Base-by-base conservation (phyloP, 305 asterid species). In the Petunia hybrid region DNA sequence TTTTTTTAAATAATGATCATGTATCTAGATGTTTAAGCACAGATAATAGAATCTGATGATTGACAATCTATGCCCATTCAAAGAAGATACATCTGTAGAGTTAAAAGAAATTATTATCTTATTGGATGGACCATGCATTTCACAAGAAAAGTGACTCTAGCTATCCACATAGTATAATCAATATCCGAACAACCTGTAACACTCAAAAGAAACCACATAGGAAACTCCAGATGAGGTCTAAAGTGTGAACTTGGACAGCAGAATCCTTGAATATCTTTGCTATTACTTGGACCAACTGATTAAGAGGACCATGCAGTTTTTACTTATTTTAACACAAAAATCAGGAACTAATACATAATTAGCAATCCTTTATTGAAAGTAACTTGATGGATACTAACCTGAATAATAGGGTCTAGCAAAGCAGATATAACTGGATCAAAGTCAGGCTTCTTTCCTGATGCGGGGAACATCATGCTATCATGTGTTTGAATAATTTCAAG, bases 361-460 rank as follows among this genome's bases (percentile, higher is more conserved):
- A 38, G 48, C n/a, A 71, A 71, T 73, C 36, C 2, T 48, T 73
- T 73, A 36, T 16, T 51, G 35, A 3, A 74, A 74, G 79, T 74
- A 74, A 7, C 48, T 73, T 12, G 46, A 74, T 51, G 48, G 48
- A 13, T 36, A 74, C 79, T 38, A 14, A 93, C 99, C 97, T 91
- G 99, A 78, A 96, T 93, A 68, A 96, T 93, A 78, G 99, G 99
- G 87, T 96, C 98, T 43, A 96, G 88, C 89, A 96, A 82, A 85
- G 99, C 97, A 82, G 99, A 92, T 80, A 96, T 91, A 80, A 93
- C 97, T 6, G 97, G 98, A 86, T 93, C 95, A 84, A 94, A 96
- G 57, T 90, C 89, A 38, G 98, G 94, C 82, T 88, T 87, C 86
- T 88, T 85, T 86, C 92, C 98, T 41, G 98, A 94, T 80, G 85